These are phyloP conservation scores for Colletotrichum viniferum DNA, from an alignment of 2,329 filamentous ascomycete genomes.

Conservation along the genomic window DNA sequence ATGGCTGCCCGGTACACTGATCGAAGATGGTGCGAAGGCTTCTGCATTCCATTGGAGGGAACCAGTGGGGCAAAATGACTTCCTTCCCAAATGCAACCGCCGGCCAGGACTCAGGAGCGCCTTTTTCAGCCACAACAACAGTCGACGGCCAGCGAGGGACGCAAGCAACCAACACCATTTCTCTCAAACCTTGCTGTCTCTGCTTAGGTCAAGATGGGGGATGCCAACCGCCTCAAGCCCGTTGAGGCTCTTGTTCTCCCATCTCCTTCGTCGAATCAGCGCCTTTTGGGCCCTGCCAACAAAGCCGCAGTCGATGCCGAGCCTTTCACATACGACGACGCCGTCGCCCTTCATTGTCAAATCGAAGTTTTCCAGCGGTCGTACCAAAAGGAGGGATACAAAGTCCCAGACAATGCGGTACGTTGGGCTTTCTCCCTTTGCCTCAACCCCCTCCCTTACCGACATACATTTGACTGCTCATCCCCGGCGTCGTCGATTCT, in stretches of 20 bases:
- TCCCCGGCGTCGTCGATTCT: neutral
- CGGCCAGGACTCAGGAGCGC: neutral
- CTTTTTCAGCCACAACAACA: neutral
- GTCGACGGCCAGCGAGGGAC: neutral
- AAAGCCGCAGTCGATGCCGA: neutral
- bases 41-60: neutral
- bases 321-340: neutral
- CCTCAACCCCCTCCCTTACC: no score
- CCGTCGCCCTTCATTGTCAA: neutral
- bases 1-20: neutral
- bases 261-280: neutral
- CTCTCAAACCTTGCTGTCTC: neutral
- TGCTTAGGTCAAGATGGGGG: neutral
- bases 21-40: neutral
- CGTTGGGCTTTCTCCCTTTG: neutral
- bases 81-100: neutral
- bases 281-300: neutral
- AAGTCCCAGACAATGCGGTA: neutral
- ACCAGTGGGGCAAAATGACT: neutral
- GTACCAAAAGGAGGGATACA: neutral
- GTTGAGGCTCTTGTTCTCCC: neutral
- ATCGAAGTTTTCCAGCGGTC: neutral
- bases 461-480: neutral
- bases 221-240: neutral
- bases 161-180: neutral